These are phyloP conservation scores for Trametes hirsuta DNA, from an alignment of 1,284 basidiomycete genomes.

Conservation along the genomic window DNA sequence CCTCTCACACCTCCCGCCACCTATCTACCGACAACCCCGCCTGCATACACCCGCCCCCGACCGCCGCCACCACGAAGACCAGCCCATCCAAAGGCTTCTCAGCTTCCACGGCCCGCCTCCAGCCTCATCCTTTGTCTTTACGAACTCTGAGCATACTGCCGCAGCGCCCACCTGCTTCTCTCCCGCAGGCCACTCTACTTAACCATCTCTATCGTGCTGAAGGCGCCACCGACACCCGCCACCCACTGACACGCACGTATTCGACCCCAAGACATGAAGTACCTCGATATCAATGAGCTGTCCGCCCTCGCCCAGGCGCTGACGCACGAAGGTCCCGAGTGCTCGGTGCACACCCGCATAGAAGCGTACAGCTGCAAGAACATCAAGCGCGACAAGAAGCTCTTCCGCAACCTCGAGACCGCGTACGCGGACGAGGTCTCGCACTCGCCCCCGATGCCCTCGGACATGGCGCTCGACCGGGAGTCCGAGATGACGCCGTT, in stretches of 20 bases:
- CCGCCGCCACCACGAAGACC: conserved; percentile 5
- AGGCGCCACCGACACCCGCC: background rate
- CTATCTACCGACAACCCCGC: background rate
- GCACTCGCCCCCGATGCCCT: conserved; percentile 69
- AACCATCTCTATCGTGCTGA: background rate
- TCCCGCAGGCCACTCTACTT: background rate
- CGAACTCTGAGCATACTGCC: background rate
- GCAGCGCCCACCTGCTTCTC: background rate
- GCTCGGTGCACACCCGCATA: conserved; percentile 89
- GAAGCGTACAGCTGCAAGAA: conserved; percentile 99
- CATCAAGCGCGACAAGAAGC: conserved; percentile 94
- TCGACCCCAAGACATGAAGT: conserved; percentile 69
- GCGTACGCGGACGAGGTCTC: conserved; percentile 81
- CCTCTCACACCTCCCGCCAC: conserved; percentile 5
- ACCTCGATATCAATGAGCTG: conserved; percentile 84
- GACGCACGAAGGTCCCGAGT: conserved; percentile 86
- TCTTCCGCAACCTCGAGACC: conserved; percentile 90
- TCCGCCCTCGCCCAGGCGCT: conserved; percentile 83
- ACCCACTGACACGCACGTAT: background rate
- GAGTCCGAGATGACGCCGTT: conserved; percentile 79
- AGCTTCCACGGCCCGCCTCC: background rate
- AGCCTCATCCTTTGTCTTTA: conserved; percentile 4
- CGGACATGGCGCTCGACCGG: conserved; percentile 66
- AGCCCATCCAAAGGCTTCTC: conserved; percentile 9
- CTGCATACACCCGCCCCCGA: background rate